These are phyloP conservation scores for peach (Prunus persica) DNA, from an alignment of 306 rosid species.

Conservation along the genomic window DNA sequence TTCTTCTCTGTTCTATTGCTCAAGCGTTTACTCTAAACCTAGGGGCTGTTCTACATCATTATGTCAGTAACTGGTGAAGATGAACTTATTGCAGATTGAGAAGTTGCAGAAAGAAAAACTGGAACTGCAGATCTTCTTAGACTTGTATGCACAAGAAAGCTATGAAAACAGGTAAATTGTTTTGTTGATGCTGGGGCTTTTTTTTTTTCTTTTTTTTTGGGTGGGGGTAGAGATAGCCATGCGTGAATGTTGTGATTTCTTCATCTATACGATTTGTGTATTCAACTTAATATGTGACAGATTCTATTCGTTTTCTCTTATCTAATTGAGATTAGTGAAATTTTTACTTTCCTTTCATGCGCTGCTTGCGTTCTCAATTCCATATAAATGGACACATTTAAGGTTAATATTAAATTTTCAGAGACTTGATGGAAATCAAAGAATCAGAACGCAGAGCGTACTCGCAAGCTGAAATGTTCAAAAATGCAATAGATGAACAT, in stretches of 20 bases:
- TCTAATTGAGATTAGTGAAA: background rate
- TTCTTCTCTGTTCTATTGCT: too few species aligned
- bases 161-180: slow-evolving; percentile 62
- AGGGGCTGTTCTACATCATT: too few species aligned
- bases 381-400: slow-evolving; percentile 13
- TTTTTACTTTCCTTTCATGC: background rate
- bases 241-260: background rate
- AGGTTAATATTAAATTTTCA: slow-evolving; percentile 44
- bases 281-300: background rate
- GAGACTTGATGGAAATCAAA: slow-evolving; percentile 61
- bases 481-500: slow-evolving; percentile 91
- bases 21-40: too few species aligned
- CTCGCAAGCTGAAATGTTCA: slow-evolving; percentile 66
- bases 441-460: slow-evolving; percentile 79
- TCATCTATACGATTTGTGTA: background rate
- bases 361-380: background rate
- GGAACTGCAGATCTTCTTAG: slow-evolving; percentile 65
- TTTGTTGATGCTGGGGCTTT: slow-evolving; percentile 3
- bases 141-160: slow-evolving; percentile 71
- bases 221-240: background rate
- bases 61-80: slow-evolving; percentile 21
- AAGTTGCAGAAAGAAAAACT: slow-evolving; percentile 63
- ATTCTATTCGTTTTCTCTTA: background rate
- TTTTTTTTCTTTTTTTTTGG: background rate
- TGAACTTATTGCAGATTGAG: slow-evolving; percentile 59